Conservation (phyloP, 1,139 yeast species). For the Taiozyma onychis region DNA sequence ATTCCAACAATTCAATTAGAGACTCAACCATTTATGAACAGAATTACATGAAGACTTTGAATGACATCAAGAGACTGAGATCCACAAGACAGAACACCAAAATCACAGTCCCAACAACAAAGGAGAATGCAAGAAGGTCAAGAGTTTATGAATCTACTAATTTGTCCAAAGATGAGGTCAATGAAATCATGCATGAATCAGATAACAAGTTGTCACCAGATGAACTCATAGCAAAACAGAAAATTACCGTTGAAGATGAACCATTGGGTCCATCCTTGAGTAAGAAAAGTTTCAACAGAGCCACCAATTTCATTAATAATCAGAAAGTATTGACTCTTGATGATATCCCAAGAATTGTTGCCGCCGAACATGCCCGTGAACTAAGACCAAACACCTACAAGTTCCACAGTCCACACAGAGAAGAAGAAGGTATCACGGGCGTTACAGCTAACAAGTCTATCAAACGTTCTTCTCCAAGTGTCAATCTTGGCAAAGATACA, state of each 20-base stretch:
- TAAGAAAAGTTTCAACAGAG: conserved; percentile 24
- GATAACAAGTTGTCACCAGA: conserved; percentile 9
- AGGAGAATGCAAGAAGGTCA: conserved; percentile 54
- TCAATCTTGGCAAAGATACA: neutral
- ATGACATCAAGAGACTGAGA: conserved; percentile 73
- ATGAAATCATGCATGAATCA: conserved; percentile 1
- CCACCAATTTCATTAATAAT: conserved; percentile 38
- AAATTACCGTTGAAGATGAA: conserved; percentile 24
- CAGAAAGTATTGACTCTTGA: conserved; percentile 88
- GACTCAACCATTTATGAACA: conserved; percentile 25
- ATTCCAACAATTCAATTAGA: neutral
- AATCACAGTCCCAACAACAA: conserved; percentile 46
- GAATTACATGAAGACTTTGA: conserved; percentile 62
- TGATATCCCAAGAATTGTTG: conserved; percentile 94
- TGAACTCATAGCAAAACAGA: conserved; percentile 19
- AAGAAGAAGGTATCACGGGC: conserved; percentile 33
- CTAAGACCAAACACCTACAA: conserved; percentile 82
- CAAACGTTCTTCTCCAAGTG: conserved; percentile 14
- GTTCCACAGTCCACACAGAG: conserved; percentile 44
- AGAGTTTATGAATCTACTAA: conserved; percentile 38
- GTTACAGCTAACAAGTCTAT: conserved; percentile 21
- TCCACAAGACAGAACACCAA: conserved; percentile 69
- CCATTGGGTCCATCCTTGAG: conserved; percentile 21
- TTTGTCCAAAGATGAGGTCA: conserved; percentile 7
- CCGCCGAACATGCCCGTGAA: conserved; percentile 94